phyloP scores from a whole-genome alignment of 306 rosid species.

The Cicer bijugum region DNA sequence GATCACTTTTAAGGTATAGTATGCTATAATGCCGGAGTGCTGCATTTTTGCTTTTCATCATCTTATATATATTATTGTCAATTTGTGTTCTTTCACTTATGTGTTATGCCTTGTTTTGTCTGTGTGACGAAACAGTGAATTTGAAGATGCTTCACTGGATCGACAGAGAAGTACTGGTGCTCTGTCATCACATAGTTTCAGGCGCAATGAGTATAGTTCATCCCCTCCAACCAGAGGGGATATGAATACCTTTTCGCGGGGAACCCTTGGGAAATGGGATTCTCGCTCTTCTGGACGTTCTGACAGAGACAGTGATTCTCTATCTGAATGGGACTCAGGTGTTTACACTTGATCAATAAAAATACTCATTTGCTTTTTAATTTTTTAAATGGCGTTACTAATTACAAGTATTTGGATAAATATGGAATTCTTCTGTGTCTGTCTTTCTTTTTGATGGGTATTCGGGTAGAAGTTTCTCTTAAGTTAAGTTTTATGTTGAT shows the following conservation, averaged over 20 bases:
- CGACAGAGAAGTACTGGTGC: conserved; percentile 72
- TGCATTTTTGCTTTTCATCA: neutral
- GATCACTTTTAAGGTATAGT: conserved; percentile 69
- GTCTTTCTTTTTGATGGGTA: conserved; percentile 20
- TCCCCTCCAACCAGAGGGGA: conserved; percentile 92
- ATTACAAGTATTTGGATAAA: conserved; percentile 27
- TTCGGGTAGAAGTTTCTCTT: conserved; percentile 36
- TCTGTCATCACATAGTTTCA: conserved; percentile 62
- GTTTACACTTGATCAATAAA: conserved; percentile 42
- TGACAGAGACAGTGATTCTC: conserved; percentile 83
- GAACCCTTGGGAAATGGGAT: conserved; percentile 85
- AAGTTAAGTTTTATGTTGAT: conserved; percentile 25
- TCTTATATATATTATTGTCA: neutral
- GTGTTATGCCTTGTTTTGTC: neutral
- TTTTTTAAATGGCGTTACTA: conserved; percentile 8
- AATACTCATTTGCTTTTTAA: conserved; percentile 5
- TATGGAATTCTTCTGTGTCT: conserved; percentile 12
- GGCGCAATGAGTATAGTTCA: conserved; percentile 71
- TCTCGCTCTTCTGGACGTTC: conserved; percentile 75
- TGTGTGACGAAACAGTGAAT: conserved; percentile 61
- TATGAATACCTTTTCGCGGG: conserved; percentile 60
- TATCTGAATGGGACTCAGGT: conserved; percentile 89
- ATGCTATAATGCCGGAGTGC: conserved; percentile 21
- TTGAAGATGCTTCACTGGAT: conserved; percentile 71
- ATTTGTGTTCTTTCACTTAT: conserved; percentile 22